phyloP scores from a whole-genome alignment of 257 asterid species.

The Solanum microdontum region DNA sequence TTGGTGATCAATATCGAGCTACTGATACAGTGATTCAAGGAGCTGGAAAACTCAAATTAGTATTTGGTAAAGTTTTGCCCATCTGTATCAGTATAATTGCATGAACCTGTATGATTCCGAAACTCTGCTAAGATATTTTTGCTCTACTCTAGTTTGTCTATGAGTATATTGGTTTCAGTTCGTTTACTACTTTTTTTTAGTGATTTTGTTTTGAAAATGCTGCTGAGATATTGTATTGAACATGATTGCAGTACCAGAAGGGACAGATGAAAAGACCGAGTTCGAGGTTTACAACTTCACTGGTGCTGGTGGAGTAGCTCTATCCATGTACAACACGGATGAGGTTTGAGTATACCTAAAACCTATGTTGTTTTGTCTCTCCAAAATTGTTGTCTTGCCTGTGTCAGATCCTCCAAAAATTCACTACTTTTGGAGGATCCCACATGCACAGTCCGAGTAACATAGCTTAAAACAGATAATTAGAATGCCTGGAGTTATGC shows the following conservation, averaged over 20 bases:
- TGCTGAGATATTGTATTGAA: neutral
- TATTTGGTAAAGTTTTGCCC: conserved; percentile 50
- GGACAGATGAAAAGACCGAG: conserved; percentile 57
- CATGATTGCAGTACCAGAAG: conserved; percentile 70
- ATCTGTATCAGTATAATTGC: neutral
- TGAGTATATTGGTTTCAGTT: neutral
- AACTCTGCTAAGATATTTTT: neutral
- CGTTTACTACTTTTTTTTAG: neutral
- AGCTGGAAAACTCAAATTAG: conserved; percentile 89
- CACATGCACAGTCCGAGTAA: neutral
- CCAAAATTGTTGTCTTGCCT: neutral
- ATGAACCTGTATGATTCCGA: neutral
- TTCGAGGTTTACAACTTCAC: conserved; percentile 83
- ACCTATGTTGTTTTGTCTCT: neutral
- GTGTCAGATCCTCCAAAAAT: neutral
- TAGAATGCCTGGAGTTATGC: neutral
- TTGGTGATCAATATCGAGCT: conserved; percentile 95
- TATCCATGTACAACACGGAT: conserved; percentile 97
- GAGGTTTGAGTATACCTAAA: conserved; percentile 40
- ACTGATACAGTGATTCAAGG: conserved; percentile 90
- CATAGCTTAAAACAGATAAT: neutral
- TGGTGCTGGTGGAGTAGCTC: conserved; percentile 96
- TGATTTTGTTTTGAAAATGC: neutral
- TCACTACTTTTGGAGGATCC: neutral
- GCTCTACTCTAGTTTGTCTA: neutral